A percentile compares a stretch with the other conserved stretches of the same genome.
phyloP scores from a whole-genome alignment of 1,139 yeast species.

The Blastobotrys niveus region DNA sequence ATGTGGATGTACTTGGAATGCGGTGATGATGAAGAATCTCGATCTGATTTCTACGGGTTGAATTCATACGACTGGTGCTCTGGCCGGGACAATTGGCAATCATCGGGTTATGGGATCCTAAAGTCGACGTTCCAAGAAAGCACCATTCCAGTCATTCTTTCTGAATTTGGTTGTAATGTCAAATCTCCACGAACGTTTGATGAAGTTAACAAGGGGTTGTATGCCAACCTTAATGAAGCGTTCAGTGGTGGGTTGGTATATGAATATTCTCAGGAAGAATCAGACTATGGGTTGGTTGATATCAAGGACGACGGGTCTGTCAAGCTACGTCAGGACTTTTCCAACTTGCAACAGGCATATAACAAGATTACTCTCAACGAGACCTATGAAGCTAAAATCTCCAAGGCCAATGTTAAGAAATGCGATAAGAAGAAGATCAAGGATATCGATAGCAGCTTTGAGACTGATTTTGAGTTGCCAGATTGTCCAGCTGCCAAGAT shows the following conservation, averaged over 20 bases:
- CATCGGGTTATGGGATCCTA: constrained; percentile 65
- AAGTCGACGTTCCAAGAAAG: constrained; percentile 61
- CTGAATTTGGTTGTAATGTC: constrained; percentile 71
- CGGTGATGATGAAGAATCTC: constrained; percentile 47
- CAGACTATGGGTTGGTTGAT: constrained; percentile 65
- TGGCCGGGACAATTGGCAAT: constrained; percentile 55
- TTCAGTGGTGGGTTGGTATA: constrained; percentile 76
- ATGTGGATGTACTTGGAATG: constrained; percentile 82
- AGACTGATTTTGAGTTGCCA: constrained; percentile 39
- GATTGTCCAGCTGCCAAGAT: constrained; percentile 37
- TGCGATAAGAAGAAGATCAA: constrained; percentile 37
- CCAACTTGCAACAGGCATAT: constrained; percentile 49
- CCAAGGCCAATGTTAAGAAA: constrained; percentile 21
- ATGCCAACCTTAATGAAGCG: constrained; percentile 47
- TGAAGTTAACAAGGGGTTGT: constrained; percentile 57
- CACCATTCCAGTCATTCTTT: constrained; percentile 74
- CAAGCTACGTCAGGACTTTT: constrained; percentile 49
- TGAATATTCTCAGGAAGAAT: constrained; percentile 65
- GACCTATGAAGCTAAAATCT: constrained; percentile 35
- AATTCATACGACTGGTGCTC: constrained; percentile 88
- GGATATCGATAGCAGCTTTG: constrained; percentile 32
- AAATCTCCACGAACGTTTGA: constrained; percentile 56
- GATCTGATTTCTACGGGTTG: constrained; percentile 83
- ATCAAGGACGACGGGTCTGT: constrained; percentile 41
- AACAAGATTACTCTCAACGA: constrained; percentile 38